A percentile compares a stretch with the other conserved stretches of the same genome.
Evolutionary conservation across 257 asterid species (phyloP).

Genomic region (Primulina huaijiensis): DNA sequence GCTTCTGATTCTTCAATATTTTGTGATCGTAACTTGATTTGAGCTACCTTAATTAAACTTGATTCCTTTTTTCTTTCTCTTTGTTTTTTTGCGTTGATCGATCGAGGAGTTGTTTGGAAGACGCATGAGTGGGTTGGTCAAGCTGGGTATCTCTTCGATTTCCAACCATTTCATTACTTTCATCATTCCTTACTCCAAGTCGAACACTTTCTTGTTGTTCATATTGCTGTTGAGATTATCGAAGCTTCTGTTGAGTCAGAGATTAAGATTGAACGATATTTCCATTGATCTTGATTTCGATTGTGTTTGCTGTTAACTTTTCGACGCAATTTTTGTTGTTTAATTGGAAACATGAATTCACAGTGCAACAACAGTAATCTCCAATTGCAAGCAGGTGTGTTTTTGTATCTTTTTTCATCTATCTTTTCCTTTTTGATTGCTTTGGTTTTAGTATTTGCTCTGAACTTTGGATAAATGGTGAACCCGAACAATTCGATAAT

Average conservation of each 20-base stretch:
- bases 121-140: conserved; percentile 91
- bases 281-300: conserved; percentile 24
- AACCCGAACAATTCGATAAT: neutral
- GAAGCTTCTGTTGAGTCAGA: conserved; percentile 32
- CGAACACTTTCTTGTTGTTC: conserved; percentile 35
- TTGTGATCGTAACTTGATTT: conserved; percentile 12
- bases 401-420: neutral
- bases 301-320: conserved; percentile 22
- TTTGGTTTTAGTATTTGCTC: neutral
- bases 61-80: neutral
- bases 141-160: conserved; percentile 56
- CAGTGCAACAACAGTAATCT: conserved; percentile 54
- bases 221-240: conserved; percentile 41
- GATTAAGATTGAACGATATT: conserved; percentile 28
- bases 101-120: conserved; percentile 35
- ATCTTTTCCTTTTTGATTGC: neutral
- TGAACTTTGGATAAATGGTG: too few species aligned
- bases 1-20: neutral
- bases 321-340: conserved; percentile 12
- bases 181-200: conserved; percentile 37
- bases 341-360: conserved; percentile 50
- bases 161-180: conserved; percentile 44
- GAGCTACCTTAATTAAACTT: neutral
- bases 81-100: conserved; percentile 14
- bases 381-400: conserved; percentile 57